These are phyloP conservation scores for Juglanconis juglandina DNA, from an alignment of 2,329 filamentous ascomycete species.

Conservation along the genomic window DNA sequence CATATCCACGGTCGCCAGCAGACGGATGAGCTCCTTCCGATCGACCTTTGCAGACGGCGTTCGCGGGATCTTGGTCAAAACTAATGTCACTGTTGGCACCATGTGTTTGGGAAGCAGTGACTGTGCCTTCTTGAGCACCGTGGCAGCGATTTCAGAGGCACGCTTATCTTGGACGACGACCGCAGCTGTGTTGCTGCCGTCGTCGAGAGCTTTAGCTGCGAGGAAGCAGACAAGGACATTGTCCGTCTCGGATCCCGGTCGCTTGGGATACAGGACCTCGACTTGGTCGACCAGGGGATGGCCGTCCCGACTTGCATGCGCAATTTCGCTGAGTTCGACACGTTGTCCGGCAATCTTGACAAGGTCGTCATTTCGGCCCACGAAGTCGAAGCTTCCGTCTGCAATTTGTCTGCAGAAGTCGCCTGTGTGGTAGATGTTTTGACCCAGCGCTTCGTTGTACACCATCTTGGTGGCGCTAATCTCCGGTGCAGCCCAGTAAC, in stretches of 20 bases:
- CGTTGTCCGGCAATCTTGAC: constrained; percentile 19
- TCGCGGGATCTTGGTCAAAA: constrained; percentile 29
- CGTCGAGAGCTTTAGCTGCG: constrained; percentile 20
- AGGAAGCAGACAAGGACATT: constrained; percentile 35
- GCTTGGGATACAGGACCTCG: constrained; percentile 31
- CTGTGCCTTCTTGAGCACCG: constrained; percentile 13
- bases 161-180: not conserved
- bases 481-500: constrained; percentile 11
- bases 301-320: constrained; percentile 28
- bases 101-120: constrained; percentile 26
- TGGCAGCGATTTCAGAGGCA: constrained; percentile 1
- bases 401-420: constrained; percentile 19
- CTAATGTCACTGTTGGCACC: constrained; percentile 31
- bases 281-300: constrained; percentile 32
- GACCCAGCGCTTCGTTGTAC: not conserved
- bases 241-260: constrained; percentile 25
- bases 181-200: no score
- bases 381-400: constrained; percentile 20
- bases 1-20: not conserved
- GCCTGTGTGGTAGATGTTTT: constrained; percentile 21
- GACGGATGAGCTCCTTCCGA: constrained; percentile 24
- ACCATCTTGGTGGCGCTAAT: constrained; percentile 16
- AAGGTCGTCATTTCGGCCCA: constrained; percentile 18
- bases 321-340: constrained; percentile 27
- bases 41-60: constrained; percentile 35